These are phyloP conservation scores for Polytrichum formosum DNA, from an alignment of 225 moss, liverwort and hornwort species.

Conservation along the genomic window DNA sequence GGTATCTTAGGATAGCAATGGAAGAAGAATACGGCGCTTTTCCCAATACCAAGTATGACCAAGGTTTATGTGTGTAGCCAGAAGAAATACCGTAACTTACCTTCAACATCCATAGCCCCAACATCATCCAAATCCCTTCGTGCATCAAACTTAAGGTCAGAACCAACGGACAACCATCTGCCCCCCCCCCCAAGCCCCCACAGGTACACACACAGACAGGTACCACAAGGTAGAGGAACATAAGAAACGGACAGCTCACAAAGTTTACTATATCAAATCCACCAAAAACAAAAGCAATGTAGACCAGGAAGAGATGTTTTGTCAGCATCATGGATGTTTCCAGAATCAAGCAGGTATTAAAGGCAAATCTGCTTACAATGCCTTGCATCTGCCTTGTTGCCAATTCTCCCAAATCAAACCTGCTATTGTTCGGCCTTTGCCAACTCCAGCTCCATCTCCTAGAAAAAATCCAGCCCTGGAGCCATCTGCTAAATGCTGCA, in stretches of 20 bases:
- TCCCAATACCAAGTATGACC: no score
- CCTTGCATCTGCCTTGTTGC: constrained; percentile 85
- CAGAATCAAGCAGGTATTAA: no score
- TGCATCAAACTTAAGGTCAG: constrained; percentile 97
- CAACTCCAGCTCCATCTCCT: constrained; percentile 99
- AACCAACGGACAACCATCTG: constrained; percentile 99
- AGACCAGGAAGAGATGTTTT: no score
- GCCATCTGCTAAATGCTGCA: constrained; percentile 69
- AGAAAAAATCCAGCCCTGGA: constrained; percentile 92
- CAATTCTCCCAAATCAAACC: constrained; percentile 99
- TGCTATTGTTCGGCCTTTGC: constrained; percentile 98
- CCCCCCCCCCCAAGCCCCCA: constrained; percentile 13
- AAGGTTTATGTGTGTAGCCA: no score
- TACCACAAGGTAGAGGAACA: no score
- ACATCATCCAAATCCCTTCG: constrained; percentile 96
- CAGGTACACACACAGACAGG: constrained; percentile 16
- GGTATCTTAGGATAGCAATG: no score
- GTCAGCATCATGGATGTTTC: no score
- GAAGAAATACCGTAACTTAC: constrained; percentile 16
- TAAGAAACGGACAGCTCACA: constrained; percentile 9
- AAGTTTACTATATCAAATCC: no score
- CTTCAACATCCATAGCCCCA: constrained; percentile 76
- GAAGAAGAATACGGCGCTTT: no score
- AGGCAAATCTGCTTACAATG: constrained; percentile 50
- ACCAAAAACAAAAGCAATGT: no score